Conservation (phyloP, 495 filamentous ascomycete genomes). For the Clavariopsis aquatica region DNA sequence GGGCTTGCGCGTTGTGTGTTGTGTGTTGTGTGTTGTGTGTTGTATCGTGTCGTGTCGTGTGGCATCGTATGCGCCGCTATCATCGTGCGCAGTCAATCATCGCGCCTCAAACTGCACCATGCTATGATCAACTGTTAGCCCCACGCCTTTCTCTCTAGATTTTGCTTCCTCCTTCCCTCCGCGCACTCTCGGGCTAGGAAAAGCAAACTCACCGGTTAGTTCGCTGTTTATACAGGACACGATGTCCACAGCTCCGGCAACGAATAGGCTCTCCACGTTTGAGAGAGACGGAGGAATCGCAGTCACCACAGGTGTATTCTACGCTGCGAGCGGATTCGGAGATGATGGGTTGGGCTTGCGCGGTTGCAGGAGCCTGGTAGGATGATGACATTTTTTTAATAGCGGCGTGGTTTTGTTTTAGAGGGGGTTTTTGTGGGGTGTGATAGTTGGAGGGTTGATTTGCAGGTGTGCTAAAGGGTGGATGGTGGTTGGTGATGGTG, state of each 20-base stretch:
- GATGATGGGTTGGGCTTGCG: background rate
- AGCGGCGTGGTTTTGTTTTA: background rate
- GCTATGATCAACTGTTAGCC: conserved; percentile 47
- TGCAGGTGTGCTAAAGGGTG: background rate
- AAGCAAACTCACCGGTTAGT: conserved; percentile 78
- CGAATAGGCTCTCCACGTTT: conserved; percentile 85
- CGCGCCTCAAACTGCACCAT: conserved; percentile 99
- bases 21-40: background rate
- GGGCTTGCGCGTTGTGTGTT: background rate
- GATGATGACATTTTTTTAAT: conserved; percentile 12
- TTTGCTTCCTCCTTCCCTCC: conserved; percentile 11
- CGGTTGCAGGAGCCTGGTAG: background rate
- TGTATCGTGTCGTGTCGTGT: background rate
- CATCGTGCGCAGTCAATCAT: conserved; percentile 42
- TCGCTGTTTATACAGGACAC: conserved; percentile 95
- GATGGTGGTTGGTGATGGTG: background rate
- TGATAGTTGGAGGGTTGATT: background rate
- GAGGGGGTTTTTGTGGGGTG: background rate
- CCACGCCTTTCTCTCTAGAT: conserved; percentile 1
- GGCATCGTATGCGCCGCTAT: background rate
- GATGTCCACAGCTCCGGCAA: conserved; percentile 94
- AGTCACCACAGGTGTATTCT: conserved; percentile 91
- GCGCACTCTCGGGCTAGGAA: background rate
- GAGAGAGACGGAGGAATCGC: conserved; percentile 76
- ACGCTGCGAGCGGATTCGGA: conserved; percentile 49